phyloP scores from a whole-genome alignment of 1,139 yeast genomes.

The Sugiyamaella pinicola region DNA sequence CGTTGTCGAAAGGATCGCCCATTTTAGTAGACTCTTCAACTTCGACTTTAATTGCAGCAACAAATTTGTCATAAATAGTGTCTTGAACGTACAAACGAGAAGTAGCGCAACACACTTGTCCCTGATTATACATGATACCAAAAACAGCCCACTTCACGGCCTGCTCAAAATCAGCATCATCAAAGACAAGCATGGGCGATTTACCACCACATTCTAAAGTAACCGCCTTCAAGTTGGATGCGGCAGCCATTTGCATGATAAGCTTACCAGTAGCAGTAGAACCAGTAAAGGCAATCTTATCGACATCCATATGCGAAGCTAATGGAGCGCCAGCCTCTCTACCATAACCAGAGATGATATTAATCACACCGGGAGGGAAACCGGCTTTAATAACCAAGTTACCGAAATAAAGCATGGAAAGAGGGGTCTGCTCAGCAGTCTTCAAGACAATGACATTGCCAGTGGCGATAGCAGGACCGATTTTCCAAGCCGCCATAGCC shows the following conservation, averaged over 20 bases:
- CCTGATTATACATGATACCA: constrained; percentile 79
- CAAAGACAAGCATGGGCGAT: constrained; percentile 77
- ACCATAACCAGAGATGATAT: constrained; percentile 77
- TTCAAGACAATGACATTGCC: constrained; percentile 77
- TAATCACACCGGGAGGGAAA: constrained; percentile 78
- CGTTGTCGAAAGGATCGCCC: constrained; percentile 46
- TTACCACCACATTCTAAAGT: constrained; percentile 88
- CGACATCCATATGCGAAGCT: constrained; percentile 66
- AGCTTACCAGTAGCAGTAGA: constrained; percentile 76
- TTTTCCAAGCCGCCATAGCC: constrained; percentile 72
- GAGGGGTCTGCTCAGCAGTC: constrained; percentile 79
- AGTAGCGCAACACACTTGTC: constrained; percentile 89
- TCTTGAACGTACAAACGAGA: constrained; percentile 81
- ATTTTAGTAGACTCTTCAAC: constrained; percentile 30
- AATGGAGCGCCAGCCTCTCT: constrained; percentile 70
- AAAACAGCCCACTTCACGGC: constrained; percentile 62
- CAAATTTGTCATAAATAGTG: constrained; percentile 66
- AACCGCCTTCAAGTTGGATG: constrained; percentile 51
- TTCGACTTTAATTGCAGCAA: constrained; percentile 50
- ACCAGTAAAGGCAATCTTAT: constrained; percentile 86
- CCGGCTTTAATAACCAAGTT: constrained; percentile 68
- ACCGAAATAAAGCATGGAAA: constrained; percentile 70
- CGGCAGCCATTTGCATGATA: constrained; percentile 71
- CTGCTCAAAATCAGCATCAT: constrained; percentile 67
- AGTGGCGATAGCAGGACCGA: constrained; percentile 80